A percentile compares a stretch with the other conserved stretches of the same genome.
Evolutionary conservation across 148 eudicot genomes (phyloP).

Genomic region (Dysphania ambrosioides): DNA sequence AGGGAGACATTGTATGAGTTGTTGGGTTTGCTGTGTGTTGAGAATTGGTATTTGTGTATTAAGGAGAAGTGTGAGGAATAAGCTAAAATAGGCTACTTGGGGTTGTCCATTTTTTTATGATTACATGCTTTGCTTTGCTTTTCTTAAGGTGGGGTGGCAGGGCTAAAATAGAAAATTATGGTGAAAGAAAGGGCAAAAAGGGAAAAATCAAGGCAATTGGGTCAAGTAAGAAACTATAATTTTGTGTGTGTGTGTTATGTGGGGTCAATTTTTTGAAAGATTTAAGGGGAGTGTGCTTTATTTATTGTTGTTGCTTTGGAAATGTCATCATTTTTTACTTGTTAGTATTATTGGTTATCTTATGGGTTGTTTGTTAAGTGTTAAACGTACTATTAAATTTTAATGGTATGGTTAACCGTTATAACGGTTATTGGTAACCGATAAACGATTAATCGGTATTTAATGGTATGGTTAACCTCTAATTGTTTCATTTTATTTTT

Average conservation of each 20-base stretch:
- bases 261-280: constrained; percentile 16
- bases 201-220: neutral
- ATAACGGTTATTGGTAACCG: no score
- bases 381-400: no score
- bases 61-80: constrained; percentile 4
- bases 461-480: no score
- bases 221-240: neutral
- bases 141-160: constrained; percentile 9
- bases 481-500: no score
- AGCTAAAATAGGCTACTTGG: constrained; percentile 17
- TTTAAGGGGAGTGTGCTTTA: constrained; percentile 15
- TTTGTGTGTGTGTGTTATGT: constrained; percentile 10
- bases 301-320: constrained; percentile 28
- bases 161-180: neutral
- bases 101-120: constrained; percentile 38
- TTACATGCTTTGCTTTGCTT: constrained; percentile 27
- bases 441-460: no score
- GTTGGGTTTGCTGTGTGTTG: neutral
- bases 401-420: no score
- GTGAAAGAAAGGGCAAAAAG: neutral
- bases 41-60: neutral
- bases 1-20: neutral
- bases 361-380: no score
- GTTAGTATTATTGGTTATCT: no score
- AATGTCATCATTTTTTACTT: constrained; percentile 27